These are phyloP conservation scores for Cryphonectria japonica DNA, from an alignment of 2,329 filamentous ascomycete genomes.

Conservation along the genomic window DNA sequence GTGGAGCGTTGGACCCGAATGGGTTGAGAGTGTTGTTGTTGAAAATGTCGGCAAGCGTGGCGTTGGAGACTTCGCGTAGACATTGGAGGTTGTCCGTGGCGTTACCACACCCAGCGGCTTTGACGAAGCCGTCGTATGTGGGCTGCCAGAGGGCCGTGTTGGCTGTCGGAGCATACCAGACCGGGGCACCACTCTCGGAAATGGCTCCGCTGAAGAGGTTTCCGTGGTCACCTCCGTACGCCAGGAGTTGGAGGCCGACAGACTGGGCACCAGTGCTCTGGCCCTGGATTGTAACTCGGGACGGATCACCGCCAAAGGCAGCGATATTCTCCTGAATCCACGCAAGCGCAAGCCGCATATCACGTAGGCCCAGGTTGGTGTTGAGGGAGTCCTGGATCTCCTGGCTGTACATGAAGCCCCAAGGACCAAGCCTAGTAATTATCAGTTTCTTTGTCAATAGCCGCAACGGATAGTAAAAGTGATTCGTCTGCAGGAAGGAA, in stretches of 20 bases:
- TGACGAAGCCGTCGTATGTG: slow-evolving; percentile 18
- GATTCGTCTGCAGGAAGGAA: too few relatives aligned
- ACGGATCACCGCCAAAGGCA: not conserved
- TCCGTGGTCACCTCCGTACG: not conserved
- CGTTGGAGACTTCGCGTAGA: too few relatives aligned
- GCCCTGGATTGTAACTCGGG: not conserved
- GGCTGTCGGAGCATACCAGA: too few relatives aligned
- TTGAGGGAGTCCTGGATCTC: slow-evolving; percentile 15
- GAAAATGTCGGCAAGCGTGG: slow-evolving; percentile 21
- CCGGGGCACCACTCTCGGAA: not conserved
- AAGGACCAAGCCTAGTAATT: too few relatives aligned
- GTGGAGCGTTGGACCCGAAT: slow-evolving; percentile 16
- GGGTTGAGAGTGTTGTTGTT: slow-evolving; percentile 24
- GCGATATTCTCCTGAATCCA: not conserved
- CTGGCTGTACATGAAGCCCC: not conserved
- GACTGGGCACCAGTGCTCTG: not conserved
- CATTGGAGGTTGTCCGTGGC: slow-evolving; percentile 12
- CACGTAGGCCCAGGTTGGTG: not conserved
- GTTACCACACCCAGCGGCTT: slow-evolving; percentile 16
- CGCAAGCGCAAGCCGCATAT: not conserved
- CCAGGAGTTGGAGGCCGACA: not conserved
- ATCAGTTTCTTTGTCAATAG: too few relatives aligned
- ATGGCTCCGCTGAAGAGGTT: not conserved
- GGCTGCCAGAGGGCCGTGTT: slow-evolving; percentile 22
- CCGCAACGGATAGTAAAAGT: too few relatives aligned